Conservation (phyloP, 352 stramenopile species). For the Pythium sukuiense region DNA sequence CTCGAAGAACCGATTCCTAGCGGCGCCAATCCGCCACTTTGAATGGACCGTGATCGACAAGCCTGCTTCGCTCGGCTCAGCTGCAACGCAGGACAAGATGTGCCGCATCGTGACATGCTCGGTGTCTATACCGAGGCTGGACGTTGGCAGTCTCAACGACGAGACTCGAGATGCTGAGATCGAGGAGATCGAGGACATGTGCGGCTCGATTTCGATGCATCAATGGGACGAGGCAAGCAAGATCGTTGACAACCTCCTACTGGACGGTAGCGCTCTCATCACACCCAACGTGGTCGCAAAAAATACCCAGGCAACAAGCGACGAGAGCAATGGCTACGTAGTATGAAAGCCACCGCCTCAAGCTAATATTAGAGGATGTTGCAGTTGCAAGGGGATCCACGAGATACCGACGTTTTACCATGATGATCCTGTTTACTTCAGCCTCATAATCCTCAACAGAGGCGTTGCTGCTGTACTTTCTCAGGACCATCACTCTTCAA, state of each 20-base stretch:
- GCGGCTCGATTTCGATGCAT: background rate
- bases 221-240: slow-evolving; percentile 8
- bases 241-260: slow-evolving; percentile 7
- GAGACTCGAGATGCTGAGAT: background rate
- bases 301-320: background rate
- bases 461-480: background rate
- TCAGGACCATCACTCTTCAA: background rate
- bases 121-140: background rate
- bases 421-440: background rate
- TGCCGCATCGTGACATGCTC: slow-evolving; percentile 14
- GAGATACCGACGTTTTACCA: too few species aligned
- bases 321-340: background rate
- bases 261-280: background rate
- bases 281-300: background rate
- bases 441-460: background rate
- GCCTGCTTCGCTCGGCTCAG: background rate
- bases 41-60: slow-evolving; percentile 11
- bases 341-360: too few species aligned
- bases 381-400: too few species aligned
- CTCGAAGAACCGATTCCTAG: background rate
- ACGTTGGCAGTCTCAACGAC: background rate
- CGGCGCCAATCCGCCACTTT: slow-evolving; percentile 5
- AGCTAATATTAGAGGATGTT: too few species aligned
- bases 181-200: background rate
- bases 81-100: background rate